phyloP scores from a whole-genome alignment of 2,329 filamentous ascomycete genomes.

The Exophiala aquamarina region DNA sequence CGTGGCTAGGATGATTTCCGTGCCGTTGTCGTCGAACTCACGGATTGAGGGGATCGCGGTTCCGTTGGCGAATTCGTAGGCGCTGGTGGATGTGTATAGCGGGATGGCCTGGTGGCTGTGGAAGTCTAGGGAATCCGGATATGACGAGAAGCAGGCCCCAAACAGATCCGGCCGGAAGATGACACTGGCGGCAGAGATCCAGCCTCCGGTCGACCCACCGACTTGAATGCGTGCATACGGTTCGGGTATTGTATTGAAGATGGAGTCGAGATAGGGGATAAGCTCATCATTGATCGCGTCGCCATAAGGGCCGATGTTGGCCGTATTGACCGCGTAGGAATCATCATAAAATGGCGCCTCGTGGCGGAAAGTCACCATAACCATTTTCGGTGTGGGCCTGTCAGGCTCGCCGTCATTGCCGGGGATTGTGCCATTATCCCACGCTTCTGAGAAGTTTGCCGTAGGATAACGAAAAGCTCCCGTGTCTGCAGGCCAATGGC shows the following conservation, averaged over 20 bases:
- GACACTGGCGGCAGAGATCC: constrained; percentile 10
- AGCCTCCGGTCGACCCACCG: constrained; percentile 15
- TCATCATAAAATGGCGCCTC: constrained; percentile 12
- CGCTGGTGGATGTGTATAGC: constrained; percentile 13
- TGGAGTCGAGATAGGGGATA: constrained; percentile 12
- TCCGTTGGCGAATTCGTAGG: constrained; percentile 9
- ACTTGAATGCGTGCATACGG: constrained; percentile 16
- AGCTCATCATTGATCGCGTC: constrained; percentile 13
- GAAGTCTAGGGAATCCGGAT: constrained; percentile 16
- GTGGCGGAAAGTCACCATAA: constrained; percentile 10
- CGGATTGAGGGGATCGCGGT: constrained; percentile 14
- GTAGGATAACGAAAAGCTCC: constrained; percentile 13
- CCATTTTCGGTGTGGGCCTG: constrained; percentile 8
- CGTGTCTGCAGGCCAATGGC: constrained; percentile 10
- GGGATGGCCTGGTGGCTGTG: constrained; percentile 15
- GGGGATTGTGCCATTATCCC: constrained; percentile 10
- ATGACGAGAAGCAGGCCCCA: constrained; percentile 13
- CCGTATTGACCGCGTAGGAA: constrained; percentile 12
- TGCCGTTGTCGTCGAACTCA: constrained; percentile 12
- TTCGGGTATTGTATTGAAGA: constrained; percentile 15
- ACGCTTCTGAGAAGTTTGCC: constrained; percentile 13
- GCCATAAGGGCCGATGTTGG: constrained; percentile 11
- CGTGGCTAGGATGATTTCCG: constrained; percentile 8
- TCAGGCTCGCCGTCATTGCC: constrained; percentile 4
- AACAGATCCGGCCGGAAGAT: constrained; percentile 18